Evolutionary conservation across 2,329 filamentous ascomycete genomes (phyloP), one percentile per base, ranked within the genome.

Genomic region (Didymella pomorum): DNA sequence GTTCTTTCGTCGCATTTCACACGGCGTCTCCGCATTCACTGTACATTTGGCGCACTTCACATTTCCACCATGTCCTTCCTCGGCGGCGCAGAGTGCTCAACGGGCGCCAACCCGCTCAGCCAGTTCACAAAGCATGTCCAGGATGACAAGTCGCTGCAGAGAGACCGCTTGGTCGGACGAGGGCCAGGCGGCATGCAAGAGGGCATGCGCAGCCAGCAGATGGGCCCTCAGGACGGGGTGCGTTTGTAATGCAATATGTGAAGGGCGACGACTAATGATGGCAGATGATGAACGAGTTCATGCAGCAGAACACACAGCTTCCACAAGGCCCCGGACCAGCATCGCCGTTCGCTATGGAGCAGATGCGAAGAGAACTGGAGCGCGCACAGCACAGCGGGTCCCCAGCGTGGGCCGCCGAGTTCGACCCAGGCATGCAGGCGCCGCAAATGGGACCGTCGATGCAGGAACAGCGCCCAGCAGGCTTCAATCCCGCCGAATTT

Each of bases 51-150:
- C 33, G 45, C 37, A 29, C 37, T 39, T 21, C 29, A 29, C n/a
- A 3, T 52, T 42, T 60, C 56, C 65, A 82, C 62, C 67, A 98
- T 99, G 94, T 97, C 94, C 54, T 98, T 99, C 79, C 86, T 98
- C 71, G 92, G 92, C 79, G 93, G 94, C 70, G 91, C 94, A 70
- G 95, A 98, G 82, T 99, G 95, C 84, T 98, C 94, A 56, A 96
- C 95, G 62, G 93, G 91, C 65, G 92, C 90, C 73, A 99, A 99
- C 79, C 95, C 96, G 57, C 88, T 99, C 71, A 94, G 92, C 76
- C 95, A 98, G 83, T 96, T 99, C 78, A 92, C 93, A 65, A 99
- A 99, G 80, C 93, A 97, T 79, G 92, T 95, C 56, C 91, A 96
- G 75, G 92, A 96, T 84, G 95, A 99, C 82, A 96, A 93, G 80